phyloP scores from a whole-genome alignment of 2,329 filamentous ascomycete genomes.

The Aaosphaeria pasadenensis region DNA sequence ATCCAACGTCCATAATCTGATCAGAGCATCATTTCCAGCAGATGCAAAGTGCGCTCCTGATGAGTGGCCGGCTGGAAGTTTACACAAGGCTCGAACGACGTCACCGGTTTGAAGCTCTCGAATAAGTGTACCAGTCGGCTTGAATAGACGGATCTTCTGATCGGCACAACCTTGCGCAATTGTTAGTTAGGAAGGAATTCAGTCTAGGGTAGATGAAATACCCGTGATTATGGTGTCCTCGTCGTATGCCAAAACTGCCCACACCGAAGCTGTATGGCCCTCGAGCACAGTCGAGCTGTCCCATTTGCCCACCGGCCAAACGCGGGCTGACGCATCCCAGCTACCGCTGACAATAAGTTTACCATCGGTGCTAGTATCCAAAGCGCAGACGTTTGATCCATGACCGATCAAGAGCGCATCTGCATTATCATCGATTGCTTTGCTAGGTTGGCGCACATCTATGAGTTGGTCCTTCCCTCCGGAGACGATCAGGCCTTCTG shows the following conservation, averaged over 20 bases:
- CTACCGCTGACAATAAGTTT: conserved; percentile 82
- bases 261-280: conserved; percentile 80
- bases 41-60: conserved; percentile 92
- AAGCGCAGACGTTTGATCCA: conserved; percentile 78
- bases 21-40: conserved; percentile 86
- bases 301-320: conserved; percentile 88
- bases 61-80: conserved; percentile 69
- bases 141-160: conserved; percentile 81
- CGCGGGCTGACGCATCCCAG: conserved; percentile 84
- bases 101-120: conserved; percentile 67
- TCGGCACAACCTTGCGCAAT: conserved; percentile 70
- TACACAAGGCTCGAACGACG: conserved; percentile 84
- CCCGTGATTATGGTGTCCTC: conserved; percentile 75
- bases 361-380: conserved; percentile 73
- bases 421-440: conserved; percentile 69
- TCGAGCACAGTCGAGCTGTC: conserved; percentile 68
- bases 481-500: conserved; percentile 76
- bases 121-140: conserved; percentile 61
- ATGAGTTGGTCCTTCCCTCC: conserved; percentile 92
- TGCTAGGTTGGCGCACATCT: conserved; percentile 74
- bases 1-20: conserved; percentile 81
- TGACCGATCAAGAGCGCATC: conserved; percentile 86
- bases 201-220: conserved; percentile 19
- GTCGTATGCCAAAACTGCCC: conserved; percentile 86
- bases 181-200: not conserved